A percentile compares a stretch with the other conserved stretches of the same genome.
Conservation (phyloP, 164 flowering plant genomes). For the Vitis rotundifolia region DNA sequence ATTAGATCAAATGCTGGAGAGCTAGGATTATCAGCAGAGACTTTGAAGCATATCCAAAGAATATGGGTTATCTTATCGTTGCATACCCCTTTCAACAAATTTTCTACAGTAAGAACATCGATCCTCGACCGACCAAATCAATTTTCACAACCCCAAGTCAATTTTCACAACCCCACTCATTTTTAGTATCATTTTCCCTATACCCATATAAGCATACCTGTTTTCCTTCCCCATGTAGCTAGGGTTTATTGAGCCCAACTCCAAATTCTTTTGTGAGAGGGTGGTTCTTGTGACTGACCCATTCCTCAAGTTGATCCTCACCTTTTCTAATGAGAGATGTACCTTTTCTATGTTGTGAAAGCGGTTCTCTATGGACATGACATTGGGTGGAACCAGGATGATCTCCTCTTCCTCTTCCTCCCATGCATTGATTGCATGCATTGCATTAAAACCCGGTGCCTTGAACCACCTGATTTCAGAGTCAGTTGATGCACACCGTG, state of each 20-base stretch:
- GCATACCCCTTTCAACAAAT: no score
- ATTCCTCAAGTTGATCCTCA: slow-evolving; percentile 5
- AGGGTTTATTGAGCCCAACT: slow-evolving; percentile 5
- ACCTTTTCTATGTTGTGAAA: neutral
- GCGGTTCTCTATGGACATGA: neutral
- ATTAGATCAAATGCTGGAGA: no score
- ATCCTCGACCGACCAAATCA: no score
- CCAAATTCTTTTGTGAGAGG: slow-evolving; percentile 2
- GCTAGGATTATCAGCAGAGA: no score
- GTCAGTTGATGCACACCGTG: neutral
- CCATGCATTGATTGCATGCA: slow-evolving; percentile 13
- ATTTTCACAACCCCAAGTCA: slow-evolving; percentile 4
- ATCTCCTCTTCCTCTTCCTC: slow-evolving; percentile 2
- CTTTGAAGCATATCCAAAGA: no score
- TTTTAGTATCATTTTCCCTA: slow-evolving; percentile 5
- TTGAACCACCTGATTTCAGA: slow-evolving; percentile 8
- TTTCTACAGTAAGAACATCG: no score
- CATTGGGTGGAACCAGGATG: slow-evolving; percentile 1
- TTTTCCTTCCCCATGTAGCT: slow-evolving; percentile 10
- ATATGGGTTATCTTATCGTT: no score
- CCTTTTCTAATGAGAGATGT: slow-evolving; percentile 4
- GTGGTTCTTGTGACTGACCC: neutral
- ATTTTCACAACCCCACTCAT: slow-evolving; percentile 15
- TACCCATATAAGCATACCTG: slow-evolving; percentile 9
- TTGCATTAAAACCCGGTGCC: slow-evolving; percentile 2